These are phyloP conservation scores for Aspergillus brasiliensis DNA, from an alignment of 2,329 filamentous ascomycete species.

Conservation along the genomic window DNA sequence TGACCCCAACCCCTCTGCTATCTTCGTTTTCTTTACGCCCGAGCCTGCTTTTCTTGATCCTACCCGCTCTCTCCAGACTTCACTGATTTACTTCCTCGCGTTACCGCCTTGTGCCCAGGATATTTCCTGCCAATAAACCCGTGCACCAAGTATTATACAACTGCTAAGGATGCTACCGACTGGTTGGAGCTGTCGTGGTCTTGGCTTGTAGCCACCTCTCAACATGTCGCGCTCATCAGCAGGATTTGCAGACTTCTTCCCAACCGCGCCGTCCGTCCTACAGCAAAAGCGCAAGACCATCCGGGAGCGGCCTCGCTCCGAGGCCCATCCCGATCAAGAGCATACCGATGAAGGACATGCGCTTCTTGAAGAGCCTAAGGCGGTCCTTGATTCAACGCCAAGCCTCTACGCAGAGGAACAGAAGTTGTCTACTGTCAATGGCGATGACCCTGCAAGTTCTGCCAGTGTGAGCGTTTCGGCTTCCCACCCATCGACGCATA, in stretches of 20 bases:
- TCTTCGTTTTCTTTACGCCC: background rate
- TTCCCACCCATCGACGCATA: constrained; percentile 61
- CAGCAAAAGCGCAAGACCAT: constrained; percentile 53
- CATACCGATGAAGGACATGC: constrained; percentile 18
- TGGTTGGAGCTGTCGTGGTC: constrained; percentile 33
- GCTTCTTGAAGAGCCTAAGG: constrained; percentile 13
- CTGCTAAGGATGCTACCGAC: constrained; percentile 45
- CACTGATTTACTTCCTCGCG: constrained; percentile 3
- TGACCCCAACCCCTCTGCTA: background rate
- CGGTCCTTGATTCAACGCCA: constrained; percentile 13
- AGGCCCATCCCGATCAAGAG: constrained; percentile 40
- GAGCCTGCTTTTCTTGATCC: background rate
- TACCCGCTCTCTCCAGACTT: constrained; percentile 2
- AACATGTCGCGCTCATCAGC: constrained; percentile 79
- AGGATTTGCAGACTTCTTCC: constrained; percentile 86
- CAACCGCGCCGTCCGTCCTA: constrained; percentile 69
- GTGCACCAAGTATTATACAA: constrained; percentile 21
- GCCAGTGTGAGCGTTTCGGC: constrained; percentile 71
- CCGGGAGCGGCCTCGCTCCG: constrained; percentile 63
- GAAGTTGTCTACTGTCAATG: constrained; percentile 53
- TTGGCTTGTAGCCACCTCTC: constrained; percentile 48
- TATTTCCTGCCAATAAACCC: constrained; percentile 24
- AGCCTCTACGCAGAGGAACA: constrained; percentile 15
- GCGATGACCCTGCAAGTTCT: constrained; percentile 72
- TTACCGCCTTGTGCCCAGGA: constrained; percentile 21